Percentiles rank a stretch among this genome's conserved stretches.
Conservation (phyloP, 768 basidiomycete species). For the Lactifluus volemus region DNA sequence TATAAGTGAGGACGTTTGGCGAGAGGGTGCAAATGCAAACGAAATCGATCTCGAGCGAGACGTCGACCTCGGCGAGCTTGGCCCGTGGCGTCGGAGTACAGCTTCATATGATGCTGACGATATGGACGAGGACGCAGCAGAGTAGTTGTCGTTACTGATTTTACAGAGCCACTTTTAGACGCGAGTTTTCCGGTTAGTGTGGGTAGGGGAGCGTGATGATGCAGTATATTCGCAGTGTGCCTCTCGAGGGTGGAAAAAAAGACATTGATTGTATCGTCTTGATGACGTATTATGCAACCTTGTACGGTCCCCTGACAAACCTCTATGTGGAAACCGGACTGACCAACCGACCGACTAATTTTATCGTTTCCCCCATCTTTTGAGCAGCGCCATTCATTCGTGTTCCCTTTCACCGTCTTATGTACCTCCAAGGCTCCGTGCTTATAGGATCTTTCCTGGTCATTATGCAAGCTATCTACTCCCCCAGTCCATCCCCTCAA, state of each 20-base stretch:
- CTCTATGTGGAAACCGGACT: background rate
- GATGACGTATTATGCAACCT: constrained; percentile 7
- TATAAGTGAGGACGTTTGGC: constrained; percentile 27
- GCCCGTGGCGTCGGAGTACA: constrained; percentile 19
- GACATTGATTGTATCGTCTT: constrained; percentile 6
- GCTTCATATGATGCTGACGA: constrained; percentile 18
- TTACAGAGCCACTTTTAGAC: background rate
- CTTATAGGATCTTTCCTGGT: background rate
- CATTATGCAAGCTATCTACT: background rate
- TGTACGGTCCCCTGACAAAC: background rate
- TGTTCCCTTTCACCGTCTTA: background rate
- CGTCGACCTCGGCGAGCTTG: constrained; percentile 46
- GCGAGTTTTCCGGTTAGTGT: background rate
- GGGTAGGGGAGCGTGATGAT: background rate
- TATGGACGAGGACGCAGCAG: constrained; percentile 12
- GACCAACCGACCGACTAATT: background rate
- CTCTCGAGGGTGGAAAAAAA: background rate
- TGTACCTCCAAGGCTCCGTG: background rate
- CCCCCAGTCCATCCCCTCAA: no score
- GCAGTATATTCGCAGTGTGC: constrained; percentile 4
- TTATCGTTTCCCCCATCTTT: background rate
- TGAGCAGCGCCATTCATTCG: background rate
- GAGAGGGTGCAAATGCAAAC: constrained; percentile 30
- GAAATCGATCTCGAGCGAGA: constrained; percentile 47
- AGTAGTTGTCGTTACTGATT: constrained; percentile 2